Base-by-base conservation (phyloP, 768 basidiomycete species). In the Rickenella mellea region DNA sequence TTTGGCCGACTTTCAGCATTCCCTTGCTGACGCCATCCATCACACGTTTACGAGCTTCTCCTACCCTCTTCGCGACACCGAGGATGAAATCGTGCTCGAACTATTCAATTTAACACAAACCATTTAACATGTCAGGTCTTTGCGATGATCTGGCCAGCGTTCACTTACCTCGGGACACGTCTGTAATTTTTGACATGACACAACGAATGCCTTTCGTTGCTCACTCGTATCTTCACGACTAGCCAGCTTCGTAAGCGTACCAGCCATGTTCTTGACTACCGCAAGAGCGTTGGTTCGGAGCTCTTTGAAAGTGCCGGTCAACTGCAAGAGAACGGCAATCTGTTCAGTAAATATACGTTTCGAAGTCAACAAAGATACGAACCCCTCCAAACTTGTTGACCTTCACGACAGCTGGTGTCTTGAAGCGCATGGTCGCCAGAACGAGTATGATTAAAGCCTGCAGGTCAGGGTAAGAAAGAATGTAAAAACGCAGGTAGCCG, bases 391-490 rank as follows among this genome's bases (percentile, higher is more conserved):
- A 72, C 56, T 82, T 88, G 58, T 89, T 73, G 28, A 75, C 67
- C 56, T 85, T 87, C 30, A 81, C 71, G 14, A 83, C 68, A 0
- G 80, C 74, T 3, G 76, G 59, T 6, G 76, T 60, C 56, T 84
- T 87, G 69, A 89, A 90, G 10, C 87, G 76, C 40, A 74, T 51
- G 0, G 79, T 80, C 55, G 80, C 82, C n/a, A 83, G 64, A 17
- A 68, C 61, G 46, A 91, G 71, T 2, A 91, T 61, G 33, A 87
- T 67, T 51, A 85, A 77, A 2, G 81, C 87, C 85, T 89, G 39
- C 10, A 28, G 42, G 28, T 17, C 3, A 14, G 29, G 15, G 25
- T 3, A 35, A 9, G 41, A 52, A 15, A 55, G 29, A 27, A 40
- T 14, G 15, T 40, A 37, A 17, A 17, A n/a, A 29, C 3, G 22